Evolutionary conservation across 2,329 filamentous ascomycete species (phyloP), one percentile per base, ranked within the genome.

Genomic region (Curvularia hawaiiensis): DNA sequence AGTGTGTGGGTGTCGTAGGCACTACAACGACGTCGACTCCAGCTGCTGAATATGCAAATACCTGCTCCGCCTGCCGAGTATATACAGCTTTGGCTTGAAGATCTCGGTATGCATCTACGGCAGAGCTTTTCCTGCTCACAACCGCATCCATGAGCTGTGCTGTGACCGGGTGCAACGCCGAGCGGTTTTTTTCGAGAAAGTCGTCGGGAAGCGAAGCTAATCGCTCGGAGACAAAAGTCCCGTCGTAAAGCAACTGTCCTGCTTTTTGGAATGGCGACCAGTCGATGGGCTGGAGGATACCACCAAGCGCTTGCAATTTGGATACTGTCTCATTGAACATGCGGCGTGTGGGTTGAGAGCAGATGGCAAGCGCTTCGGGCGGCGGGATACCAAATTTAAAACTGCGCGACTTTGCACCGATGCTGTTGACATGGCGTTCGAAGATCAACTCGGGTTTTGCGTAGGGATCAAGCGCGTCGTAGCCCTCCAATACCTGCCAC

Each of bases 181-280:
- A 62, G 5, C 78, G 53, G 38, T 73, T 68, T 45, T 67, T 68
- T 14, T 63, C 63, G 1, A 75, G 59, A 44, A 70, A 75, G 56
- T 71, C 62, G 46, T 74, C 68, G 4, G 72, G 71, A 0, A 75
- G 59, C 0, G 66, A 71, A 1, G 82, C 80, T 10, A 84, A 75
- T 16, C 85, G 79, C 65, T 87, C 85, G 1, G 80, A 82, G 1
- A 87, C 82, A 69, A 86, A 83, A 0, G 83, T 81, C 0, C 84
- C 84, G 22, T 83, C 80, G 64, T 87, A 87, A 0, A 87, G 73
- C 2, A 87, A 75, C 49, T 80, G 74, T 3, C 82, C 83, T 4
- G 83, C 83, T 49, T 79, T 77, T 53, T 85, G 80, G 39, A 87
- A 82, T 1, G 72, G 72, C 0, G 67, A 56, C 71, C 70, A 75